phyloP scores from a whole-genome alignment of 768 basidiomycete genomes.

The Fomitopsis serialis region DNA sequence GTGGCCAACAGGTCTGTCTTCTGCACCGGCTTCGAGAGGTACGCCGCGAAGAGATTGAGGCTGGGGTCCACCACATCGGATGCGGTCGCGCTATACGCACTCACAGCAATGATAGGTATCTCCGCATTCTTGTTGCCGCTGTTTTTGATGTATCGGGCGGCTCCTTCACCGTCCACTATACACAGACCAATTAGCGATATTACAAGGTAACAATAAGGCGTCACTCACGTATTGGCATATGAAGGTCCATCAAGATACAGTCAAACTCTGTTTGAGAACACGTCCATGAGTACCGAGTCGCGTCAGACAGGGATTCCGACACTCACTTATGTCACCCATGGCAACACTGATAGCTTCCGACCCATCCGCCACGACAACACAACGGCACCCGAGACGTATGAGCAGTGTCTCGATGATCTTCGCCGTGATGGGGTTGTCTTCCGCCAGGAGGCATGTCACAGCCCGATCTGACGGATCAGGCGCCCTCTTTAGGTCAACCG shows the following conservation, averaged over 20 bases:
- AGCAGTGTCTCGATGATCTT: slow-evolving; percentile 96
- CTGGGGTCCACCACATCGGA: slow-evolving; percentile 57
- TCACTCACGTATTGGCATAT: slow-evolving; percentile 85
- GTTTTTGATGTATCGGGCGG: slow-evolving; percentile 94
- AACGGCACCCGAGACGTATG: slow-evolving; percentile 90
- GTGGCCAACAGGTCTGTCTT: slow-evolving; percentile 76
- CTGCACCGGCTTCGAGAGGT: slow-evolving; percentile 84
- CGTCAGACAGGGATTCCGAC: slow-evolving; percentile 3
- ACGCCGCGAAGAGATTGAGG: slow-evolving; percentile 72
- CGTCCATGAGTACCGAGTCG: slow-evolving; percentile 19
- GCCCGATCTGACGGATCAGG: slow-evolving; percentile 79
- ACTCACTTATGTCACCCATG: slow-evolving; percentile 95
- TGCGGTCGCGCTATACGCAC: slow-evolving; percentile 74
- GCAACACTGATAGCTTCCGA: slow-evolving; percentile 96
- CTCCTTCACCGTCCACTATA: slow-evolving; percentile 90
- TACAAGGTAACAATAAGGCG: neutral
- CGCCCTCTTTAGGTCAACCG: slow-evolving; percentile 71
- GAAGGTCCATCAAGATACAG: slow-evolving; percentile 90
- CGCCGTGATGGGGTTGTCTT: slow-evolving; percentile 96
- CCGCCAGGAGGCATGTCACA: slow-evolving; percentile 92
- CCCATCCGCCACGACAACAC: slow-evolving; percentile 93
- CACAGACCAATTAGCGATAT: neutral
- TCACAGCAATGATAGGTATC: slow-evolving; percentile 90
- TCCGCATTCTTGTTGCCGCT: slow-evolving; percentile 93
- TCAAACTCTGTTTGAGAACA: slow-evolving; percentile 84